Percentiles rank a stretch among this genome's conserved stretches.
phyloP scores from a whole-genome alignment of 176 grass and related monocot genomes.

The Leersia perrieri region DNA sequence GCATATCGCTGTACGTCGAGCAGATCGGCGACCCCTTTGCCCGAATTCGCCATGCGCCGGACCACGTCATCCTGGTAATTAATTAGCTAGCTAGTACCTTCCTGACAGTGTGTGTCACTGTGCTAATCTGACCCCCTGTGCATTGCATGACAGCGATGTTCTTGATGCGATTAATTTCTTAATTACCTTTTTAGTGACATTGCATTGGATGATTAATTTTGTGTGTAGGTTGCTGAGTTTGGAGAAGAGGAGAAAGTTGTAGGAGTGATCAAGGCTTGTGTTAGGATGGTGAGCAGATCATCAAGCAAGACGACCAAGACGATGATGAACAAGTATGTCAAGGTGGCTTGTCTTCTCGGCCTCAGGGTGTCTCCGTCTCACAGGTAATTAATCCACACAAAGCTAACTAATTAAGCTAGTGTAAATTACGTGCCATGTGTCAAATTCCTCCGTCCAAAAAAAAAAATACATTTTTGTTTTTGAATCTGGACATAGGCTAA shows the following conservation, averaged over 20 bases:
- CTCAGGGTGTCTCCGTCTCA: constrained; percentile 70
- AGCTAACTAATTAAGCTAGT: too few species aligned
- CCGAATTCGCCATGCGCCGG: constrained; percentile 56
- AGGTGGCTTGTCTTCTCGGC: constrained; percentile 69
- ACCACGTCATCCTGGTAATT: constrained; percentile 70
- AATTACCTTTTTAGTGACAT: too few species aligned
- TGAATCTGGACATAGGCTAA: too few species aligned
- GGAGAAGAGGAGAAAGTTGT: constrained; percentile 56
- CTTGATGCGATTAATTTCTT: background rate
- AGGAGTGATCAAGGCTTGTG: constrained; percentile 68
- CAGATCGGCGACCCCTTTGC: constrained; percentile 62
- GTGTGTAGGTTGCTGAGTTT: constrained; percentile 58
- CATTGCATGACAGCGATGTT: constrained; percentile 11
- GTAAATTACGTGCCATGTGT: background rate
- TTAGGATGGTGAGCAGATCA: constrained; percentile 55
- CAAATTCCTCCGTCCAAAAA: too few species aligned
- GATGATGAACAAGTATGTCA: constrained; percentile 33
- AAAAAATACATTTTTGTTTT: too few species aligned
- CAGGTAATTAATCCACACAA: too few species aligned
- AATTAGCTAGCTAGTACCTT: background rate
- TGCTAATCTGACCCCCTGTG: background rate
- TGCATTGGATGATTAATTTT: background rate
- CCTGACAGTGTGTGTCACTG: background rate
- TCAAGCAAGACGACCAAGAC: background rate
- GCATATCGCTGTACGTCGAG: constrained; percentile 57